phyloP scores from a whole-genome alignment of 345 rosid species.

The Bruguiera gymnorhiza region DNA sequence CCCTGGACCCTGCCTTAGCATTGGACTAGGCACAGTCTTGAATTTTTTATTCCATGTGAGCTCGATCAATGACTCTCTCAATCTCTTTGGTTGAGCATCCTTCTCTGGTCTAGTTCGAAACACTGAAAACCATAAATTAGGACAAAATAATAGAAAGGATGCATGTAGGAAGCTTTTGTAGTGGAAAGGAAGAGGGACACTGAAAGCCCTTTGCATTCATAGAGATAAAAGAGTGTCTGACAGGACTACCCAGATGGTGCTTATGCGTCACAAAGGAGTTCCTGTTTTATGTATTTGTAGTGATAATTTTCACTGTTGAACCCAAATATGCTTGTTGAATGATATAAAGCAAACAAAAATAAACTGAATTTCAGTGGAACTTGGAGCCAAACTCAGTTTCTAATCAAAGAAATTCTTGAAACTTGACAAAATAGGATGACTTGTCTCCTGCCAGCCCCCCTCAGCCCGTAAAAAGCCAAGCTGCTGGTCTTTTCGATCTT shows the following conservation, averaged over 20 bases:
- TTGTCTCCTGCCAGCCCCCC: no score
- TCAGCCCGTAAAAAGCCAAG: no score
- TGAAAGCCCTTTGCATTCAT: background rate
- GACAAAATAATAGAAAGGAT: background rate
- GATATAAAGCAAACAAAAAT: background rate
- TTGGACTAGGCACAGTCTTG: background rate
- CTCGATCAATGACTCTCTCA: slow-evolving; percentile 36
- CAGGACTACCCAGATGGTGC: no score
- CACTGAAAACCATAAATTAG: slow-evolving; percentile 3
- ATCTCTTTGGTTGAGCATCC: slow-evolving; percentile 33
- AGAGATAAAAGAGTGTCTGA: background rate
- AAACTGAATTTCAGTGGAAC: background rate
- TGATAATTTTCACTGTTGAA: no score
- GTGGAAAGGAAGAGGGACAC: background rate
- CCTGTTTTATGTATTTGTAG: background rate
- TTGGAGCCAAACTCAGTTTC: background rate
- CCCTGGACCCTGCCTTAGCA: background rate
- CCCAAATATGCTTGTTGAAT: background rate
- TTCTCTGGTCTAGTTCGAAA: slow-evolving; percentile 20
- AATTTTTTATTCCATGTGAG: slow-evolving; percentile 13
- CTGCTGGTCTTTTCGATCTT: no score
- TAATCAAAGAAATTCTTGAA: background rate
- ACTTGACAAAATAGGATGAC: no score
- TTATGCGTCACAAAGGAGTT: no score
- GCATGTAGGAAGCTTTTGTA: background rate